phyloP scores from a whole-genome alignment of 2,329 filamentous ascomycete genomes.

The Arachnomyces sp. region DNA sequence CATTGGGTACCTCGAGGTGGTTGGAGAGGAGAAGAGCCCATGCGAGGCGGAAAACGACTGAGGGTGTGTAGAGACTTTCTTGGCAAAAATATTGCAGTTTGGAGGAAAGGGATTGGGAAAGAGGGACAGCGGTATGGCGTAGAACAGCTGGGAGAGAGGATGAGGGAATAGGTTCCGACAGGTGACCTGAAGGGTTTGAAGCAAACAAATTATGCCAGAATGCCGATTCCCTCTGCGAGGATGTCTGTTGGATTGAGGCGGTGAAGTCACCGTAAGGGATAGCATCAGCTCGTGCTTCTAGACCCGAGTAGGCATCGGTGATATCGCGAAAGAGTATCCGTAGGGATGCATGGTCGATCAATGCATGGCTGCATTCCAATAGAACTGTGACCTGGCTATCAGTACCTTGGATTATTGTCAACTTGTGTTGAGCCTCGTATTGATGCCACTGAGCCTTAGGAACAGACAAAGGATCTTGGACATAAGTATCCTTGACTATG shows the following conservation, averaged over 20 bases:
- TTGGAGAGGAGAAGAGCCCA: constrained; percentile 46
- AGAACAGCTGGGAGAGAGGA: constrained; percentile 33
- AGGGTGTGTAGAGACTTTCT: constrained; percentile 31
- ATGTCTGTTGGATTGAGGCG: constrained; percentile 22
- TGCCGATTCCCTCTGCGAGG: constrained; percentile 22
- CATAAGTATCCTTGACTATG: too few species aligned
- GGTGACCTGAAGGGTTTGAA: constrained; percentile 33
- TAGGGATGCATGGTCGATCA: constrained; percentile 31
- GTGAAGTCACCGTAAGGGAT: constrained; percentile 31
- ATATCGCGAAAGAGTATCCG: constrained; percentile 26
- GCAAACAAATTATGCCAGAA: too few species aligned
- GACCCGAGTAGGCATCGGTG: constrained; percentile 24
- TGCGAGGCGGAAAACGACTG: constrained; percentile 44
- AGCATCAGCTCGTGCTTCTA: constrained; percentile 20
- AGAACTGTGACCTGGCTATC: constrained; percentile 26
- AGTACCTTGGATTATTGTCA: constrained; percentile 26
- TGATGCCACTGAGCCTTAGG: constrained; percentile 3
- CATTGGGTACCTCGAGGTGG: constrained; percentile 41
- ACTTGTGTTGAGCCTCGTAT: constrained; percentile 26
- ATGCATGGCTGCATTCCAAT: constrained; percentile 31
- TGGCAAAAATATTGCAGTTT: constrained; percentile 16
- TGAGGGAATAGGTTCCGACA: constrained; percentile 31
- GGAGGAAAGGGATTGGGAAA: too few species aligned
- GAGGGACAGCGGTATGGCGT: too few species aligned
- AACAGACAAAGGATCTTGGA: too few species aligned